phyloP scores from a whole-genome alignment of 345 rosid species.

The Hibiscus tridactylites region DNA sequence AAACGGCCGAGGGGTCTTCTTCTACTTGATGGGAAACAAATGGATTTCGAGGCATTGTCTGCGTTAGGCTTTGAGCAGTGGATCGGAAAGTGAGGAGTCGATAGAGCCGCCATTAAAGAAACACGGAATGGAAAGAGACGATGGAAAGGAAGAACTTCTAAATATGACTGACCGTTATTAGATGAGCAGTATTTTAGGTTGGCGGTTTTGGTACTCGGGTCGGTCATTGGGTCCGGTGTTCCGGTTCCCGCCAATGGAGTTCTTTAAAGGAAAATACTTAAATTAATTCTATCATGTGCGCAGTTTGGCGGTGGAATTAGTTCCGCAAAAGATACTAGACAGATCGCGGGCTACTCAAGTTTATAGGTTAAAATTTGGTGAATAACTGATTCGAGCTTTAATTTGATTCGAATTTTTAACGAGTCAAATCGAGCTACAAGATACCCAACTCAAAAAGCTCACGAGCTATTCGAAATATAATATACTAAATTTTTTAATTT shows the following conservation, averaged over 20 bases:
- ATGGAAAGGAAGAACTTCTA: neutral
- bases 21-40: slow-evolving; percentile 18
- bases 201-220: neutral
- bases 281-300: no score
- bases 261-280: no score
- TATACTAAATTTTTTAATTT: no score
- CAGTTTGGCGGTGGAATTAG: no score
- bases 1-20: neutral
- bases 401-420: no score
- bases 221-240: neutral
- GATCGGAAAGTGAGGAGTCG: slow-evolving; percentile 6
- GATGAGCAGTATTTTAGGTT: neutral
- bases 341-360: no score
- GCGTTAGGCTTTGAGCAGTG: slow-evolving; percentile 12
- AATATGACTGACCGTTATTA: neutral
- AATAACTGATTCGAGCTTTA: no score
- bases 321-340: accelerated
- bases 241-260: no score
- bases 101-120: slow-evolving; percentile 31
- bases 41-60: slow-evolving; percentile 15
- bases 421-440: no score
- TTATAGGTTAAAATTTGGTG: no score
- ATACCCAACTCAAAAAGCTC: no score
- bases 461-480: no score
- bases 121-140: neutral